These are phyloP conservation scores for Drechmeria coniospora DNA, from an alignment of 2,329 filamentous ascomycete species.

Conservation along the genomic window DNA sequence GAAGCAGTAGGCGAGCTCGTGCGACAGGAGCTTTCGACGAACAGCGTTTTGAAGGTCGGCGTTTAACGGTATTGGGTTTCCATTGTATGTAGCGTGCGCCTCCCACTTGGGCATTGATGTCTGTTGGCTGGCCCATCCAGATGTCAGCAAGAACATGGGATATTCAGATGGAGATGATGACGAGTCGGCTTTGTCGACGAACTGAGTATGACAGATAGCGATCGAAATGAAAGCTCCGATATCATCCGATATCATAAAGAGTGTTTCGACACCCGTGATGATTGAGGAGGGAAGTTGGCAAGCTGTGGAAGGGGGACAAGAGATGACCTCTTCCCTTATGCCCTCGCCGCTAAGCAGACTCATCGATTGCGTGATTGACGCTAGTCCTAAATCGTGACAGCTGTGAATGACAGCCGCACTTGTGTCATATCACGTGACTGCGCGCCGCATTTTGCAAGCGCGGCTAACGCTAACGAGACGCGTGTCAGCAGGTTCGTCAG, in stretches of 20 bases:
- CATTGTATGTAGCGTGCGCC: constrained; percentile 4
- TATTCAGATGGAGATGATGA: neutral
- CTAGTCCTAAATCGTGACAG: constrained; percentile 13
- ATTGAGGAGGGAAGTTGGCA: constrained; percentile 8
- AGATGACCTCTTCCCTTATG: constrained; percentile 7
- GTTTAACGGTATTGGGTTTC: constrained; percentile 1
- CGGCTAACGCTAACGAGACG: no score
- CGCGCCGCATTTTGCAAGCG: no score
- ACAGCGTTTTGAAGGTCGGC: neutral
- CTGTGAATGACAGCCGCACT: constrained; percentile 1
- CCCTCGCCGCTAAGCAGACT: constrained; percentile 8
- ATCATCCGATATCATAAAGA: constrained; percentile 2
- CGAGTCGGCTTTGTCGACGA: constrained; percentile 3
- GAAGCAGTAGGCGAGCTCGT: constrained; percentile 15
- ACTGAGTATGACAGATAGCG: constrained; percentile 6
- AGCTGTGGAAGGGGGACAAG: constrained; percentile 4
- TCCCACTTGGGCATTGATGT: no score
- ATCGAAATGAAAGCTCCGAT: constrained; percentile 8
- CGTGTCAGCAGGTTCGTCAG: no score
- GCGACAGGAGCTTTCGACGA: neutral
- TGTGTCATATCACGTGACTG: neutral
- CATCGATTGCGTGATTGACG: constrained; percentile 17
- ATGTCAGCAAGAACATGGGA: constrained; percentile 1
- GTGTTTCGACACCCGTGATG: no score
- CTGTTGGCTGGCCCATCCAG: no score